Evolutionary conservation across 257 asterid genomes (phyloP), one percentile per base, ranked within the genome.

Genomic region (Perilla frutescens): DNA sequence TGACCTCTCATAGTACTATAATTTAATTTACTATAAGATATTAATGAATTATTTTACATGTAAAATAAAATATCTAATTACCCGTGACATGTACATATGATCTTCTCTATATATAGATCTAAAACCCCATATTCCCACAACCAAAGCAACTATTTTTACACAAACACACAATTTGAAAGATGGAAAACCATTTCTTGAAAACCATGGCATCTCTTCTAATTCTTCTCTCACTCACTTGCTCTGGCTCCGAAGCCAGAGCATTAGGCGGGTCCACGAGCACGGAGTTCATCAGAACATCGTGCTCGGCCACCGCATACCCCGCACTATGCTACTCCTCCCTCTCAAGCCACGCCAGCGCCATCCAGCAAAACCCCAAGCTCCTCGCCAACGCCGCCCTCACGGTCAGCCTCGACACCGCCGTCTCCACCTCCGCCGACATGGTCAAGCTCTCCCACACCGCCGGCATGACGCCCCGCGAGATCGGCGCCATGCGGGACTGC

Each of bases 251-350:
- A 4, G 81, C 82, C 57, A 69, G 82, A 39, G 63, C 71, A 39
- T 55, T 65, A 8, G 9, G 78, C 59, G 66, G 80, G 58, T 36
- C 50, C 4, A 58, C 81, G 44, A 71, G 77, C 83, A 79, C 84
- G 15, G 79, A 72, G n/a, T 91, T 78, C 81, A 81, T 91, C 76
- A 84, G 79, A 54, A 76, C 79, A 3, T 86, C 90, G 0, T 91
- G 97, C 84, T 76, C 86, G 26, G 36, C 86, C 62, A 91, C 97
- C 32, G 40, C 85, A 45, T 91, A 91, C 80, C 97, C 96, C 2
- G 40, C 34, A 0, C 93, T 91, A 7, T 90, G 97, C 85, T 84
- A 71, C 84, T 29, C 81, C 44, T 83, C 96, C 59, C 92, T 91
- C 69, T 76, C 85, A 2, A 41, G 61, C 81, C 88, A 81, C 50